phyloP scores from a whole-genome alignment of 2,329 filamentous ascomycete genomes.

The Colletotrichum endophyticum region DNA sequence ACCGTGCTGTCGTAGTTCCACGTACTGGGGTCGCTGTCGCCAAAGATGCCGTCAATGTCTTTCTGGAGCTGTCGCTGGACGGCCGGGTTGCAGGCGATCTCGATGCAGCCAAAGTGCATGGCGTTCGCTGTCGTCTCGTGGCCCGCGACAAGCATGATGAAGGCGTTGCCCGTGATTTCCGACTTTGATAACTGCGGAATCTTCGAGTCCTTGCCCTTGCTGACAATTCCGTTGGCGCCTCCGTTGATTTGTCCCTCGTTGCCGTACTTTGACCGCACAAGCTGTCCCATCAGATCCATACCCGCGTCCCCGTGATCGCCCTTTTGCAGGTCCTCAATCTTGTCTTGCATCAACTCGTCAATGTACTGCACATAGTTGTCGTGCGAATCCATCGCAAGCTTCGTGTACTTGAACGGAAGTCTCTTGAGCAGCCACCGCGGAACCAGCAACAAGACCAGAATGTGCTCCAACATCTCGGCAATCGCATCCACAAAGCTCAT shows the following conservation, averaged over 20 bases:
- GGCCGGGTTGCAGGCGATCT: conserved; percentile 68
- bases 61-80: conserved; percentile 71
- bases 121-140: conserved; percentile 83
- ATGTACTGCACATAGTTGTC: conserved; percentile 73
- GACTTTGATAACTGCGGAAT: conserved; percentile 55
- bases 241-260: conserved; percentile 21
- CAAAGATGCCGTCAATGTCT: conserved; percentile 71
- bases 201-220: conserved; percentile 24
- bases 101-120: conserved; percentile 72
- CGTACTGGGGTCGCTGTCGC: conserved; percentile 57
- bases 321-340: conserved; percentile 47
- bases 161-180: conserved; percentile 77
- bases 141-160: conserved; percentile 72
- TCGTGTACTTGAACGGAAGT: conserved; percentile 56
- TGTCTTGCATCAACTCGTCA: conserved; percentile 69
- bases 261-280: conserved; percentile 49
- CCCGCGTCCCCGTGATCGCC: conserved; percentile 45
- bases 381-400: conserved; percentile 58
- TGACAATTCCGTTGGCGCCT: conserved; percentile 6
- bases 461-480: conserved; percentile 64
- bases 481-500: conserved; percentile 72
- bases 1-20: conserved; percentile 77
- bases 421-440: conserved; percentile 59
- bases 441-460: conserved; percentile 65
- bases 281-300: conserved; percentile 58